Percentiles rank a stretch among this genome's conserved stretches.
Evolutionary conservation across 2,329 filamentous ascomycete species (phyloP).

Genomic region (Helotiales sp.): DNA sequence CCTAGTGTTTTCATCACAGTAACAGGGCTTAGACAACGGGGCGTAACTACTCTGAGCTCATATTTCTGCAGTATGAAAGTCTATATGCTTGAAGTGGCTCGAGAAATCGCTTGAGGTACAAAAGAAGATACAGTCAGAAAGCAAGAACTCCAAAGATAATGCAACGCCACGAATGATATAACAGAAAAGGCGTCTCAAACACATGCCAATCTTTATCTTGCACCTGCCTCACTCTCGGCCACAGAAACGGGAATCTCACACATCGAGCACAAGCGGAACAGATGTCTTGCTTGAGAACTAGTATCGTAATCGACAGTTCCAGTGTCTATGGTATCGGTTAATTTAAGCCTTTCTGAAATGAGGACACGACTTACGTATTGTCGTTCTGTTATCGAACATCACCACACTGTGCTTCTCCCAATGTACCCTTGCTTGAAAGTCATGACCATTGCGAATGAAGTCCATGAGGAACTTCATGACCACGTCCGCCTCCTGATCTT

Average conservation of each 20-base stretch:
- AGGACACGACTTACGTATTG: slow-evolving; percentile 41
- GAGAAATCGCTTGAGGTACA: neutral
- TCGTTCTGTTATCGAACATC: slow-evolving; percentile 49
- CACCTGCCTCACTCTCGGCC: slow-evolving; percentile 19
- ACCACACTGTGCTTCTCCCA: slow-evolving; percentile 58
- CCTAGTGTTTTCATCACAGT: too few relatives aligned
- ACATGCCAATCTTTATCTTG: neutral
- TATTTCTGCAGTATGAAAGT: too few relatives aligned
- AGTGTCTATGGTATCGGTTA: slow-evolving; percentile 40
- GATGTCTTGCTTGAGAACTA: slow-evolving; percentile 46
- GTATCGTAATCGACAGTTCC: slow-evolving; percentile 51
- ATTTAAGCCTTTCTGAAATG: neutral
- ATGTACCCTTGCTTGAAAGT: slow-evolving; percentile 70
- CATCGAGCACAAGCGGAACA: slow-evolving; percentile 50
- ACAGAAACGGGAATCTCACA: slow-evolving; percentile 50
- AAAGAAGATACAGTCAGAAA: neutral
- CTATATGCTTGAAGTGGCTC: neutral
- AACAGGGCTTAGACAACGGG: too few relatives aligned
- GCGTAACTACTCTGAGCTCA: too few relatives aligned
- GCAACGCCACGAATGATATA: neutral
- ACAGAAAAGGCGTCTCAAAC: neutral
- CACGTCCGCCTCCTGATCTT: slow-evolving; percentile 66
- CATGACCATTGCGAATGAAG: slow-evolving; percentile 64
- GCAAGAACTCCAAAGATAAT: neutral
- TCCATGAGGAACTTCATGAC: slow-evolving; percentile 66